phyloP scores from a whole-genome alignment of 495 filamentous ascomycete species.

The Jackrogersella multiformis region DNA sequence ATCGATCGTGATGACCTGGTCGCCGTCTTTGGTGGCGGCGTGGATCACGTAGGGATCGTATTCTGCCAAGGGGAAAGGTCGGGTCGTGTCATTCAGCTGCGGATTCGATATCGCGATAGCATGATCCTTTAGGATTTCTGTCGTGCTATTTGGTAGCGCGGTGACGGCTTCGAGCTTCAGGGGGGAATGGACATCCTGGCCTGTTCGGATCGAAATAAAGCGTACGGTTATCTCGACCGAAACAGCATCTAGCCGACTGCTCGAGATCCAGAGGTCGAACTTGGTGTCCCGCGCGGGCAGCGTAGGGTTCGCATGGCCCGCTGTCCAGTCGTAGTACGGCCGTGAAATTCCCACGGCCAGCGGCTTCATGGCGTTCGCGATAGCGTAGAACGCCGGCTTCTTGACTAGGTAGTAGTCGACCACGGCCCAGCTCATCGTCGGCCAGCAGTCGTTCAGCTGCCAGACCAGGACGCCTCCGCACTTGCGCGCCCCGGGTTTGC shows the following conservation, averaged over 20 bases:
- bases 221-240: conserved; percentile 64
- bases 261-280: conserved; percentile 77
- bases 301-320: conserved; percentile 59
- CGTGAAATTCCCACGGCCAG: conserved; percentile 74
- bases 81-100: conserved; percentile 10
- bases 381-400: conserved; percentile 81
- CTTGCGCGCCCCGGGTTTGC: conserved; percentile 61
- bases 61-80: conserved; percentile 49
- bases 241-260: conserved; percentile 56
- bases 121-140: conserved; percentile 62
- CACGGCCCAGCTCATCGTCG: conserved; percentile 80
- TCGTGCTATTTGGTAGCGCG: conserved; percentile 71
- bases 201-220: conserved; percentile 72
- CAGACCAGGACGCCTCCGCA: conserved; percentile 89
- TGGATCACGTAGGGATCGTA: conserved; percentile 60
- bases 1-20: conserved; percentile 65
- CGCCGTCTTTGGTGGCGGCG: conserved; percentile 54
- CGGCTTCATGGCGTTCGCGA: conserved; percentile 72
- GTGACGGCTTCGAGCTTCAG: conserved; percentile 56
- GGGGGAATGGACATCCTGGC: conserved; percentile 60
- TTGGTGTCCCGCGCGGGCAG: conserved; percentile 58
- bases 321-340: conserved; percentile 69
- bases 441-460: conserved; percentile 95
- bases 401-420: conserved; percentile 79
- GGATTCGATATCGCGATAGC: conserved; percentile 4